Evolutionary conservation across 805 yeast genomes (phyloP).

Genomic region (Candida succiphila): DNA sequence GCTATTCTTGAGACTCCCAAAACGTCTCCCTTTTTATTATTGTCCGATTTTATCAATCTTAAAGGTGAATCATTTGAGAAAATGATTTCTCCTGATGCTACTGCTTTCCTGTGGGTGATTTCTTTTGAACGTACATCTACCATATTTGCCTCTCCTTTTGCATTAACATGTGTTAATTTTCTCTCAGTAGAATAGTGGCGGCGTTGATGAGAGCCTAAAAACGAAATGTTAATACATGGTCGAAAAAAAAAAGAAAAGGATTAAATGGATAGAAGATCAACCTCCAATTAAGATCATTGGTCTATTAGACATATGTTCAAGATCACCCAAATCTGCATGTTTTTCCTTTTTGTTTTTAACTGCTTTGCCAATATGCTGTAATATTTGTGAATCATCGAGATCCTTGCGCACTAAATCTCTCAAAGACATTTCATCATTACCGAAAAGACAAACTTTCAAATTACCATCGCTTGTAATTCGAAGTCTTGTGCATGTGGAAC

Average conservation of each 20-base stretch:
- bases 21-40: conserved; percentile 44
- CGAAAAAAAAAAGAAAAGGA: no score
- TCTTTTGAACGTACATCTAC: conserved; percentile 34
- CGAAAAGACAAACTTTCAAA: conserved; percentile 44
- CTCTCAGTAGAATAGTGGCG: neutral
- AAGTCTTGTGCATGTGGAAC: conserved; percentile 41
- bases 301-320: conserved; percentile 36
- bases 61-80: conserved; percentile 26
- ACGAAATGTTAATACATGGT: no score
- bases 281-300: conserved; percentile 54
- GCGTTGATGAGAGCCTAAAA: no score
- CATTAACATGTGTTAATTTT: conserved; percentile 5
- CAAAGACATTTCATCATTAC: conserved; percentile 38
- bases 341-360: conserved; percentile 36
- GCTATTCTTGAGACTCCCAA: conserved; percentile 36
- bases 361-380: conserved; percentile 32
- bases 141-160: conserved; percentile 27
- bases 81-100: conserved; percentile 30
- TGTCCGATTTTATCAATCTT: conserved; percentile 22
- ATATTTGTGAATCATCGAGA: conserved; percentile 23
- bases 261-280: conserved; percentile 12
- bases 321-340: conserved; percentile 41
- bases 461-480: conserved; percentile 45
- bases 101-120: conserved; percentile 30
- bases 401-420: conserved; percentile 32